Base-by-base conservation (phyloP, 495 filamentous ascomycete genomes). In the Cudoniella acicularis region DNA sequence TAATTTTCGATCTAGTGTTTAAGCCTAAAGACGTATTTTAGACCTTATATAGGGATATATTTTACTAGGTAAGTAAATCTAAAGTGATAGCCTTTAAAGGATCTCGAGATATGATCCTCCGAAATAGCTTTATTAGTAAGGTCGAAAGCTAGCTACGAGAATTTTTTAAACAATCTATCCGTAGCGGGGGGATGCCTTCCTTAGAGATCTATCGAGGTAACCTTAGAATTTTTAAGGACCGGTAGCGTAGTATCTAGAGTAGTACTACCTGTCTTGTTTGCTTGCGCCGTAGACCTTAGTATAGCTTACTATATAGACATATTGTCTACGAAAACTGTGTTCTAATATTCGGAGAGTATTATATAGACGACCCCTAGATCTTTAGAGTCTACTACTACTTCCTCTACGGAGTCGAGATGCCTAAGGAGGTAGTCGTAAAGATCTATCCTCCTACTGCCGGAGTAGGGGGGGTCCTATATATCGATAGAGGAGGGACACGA, bases 321-420 rank as follows among this genome's bases (percentile, higher is more conserved):
- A 21, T 21, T 21, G 24, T 50, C 20, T 67, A 55, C 55, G 53
- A 61, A 55, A 66, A 54, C n/a, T 63, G 49, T 53, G 52, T 63
- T 46, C 10, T 10, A 48, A 23, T 56, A 24, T 61, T 61, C 24
- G 59, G 59, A 20, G 21, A 43, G 1, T 1, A 24, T 8, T 22
- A 21, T 23, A 27, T 1, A 50, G 22, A 57, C 25, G 62, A 69
- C 24, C 42, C 54, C 16, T 63, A 56, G 22, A 57, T 56, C 23
- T 69, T 67, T 54, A 57, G 53, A 54, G 42, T 69, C 45, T 20
- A 62, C 40, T 20, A 47, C 26, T 70, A 51, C 46, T 56, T 65
- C 21, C 43, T 62, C 22, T 68, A 60, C 60, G 50, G 45, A 27
- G 8, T n/a, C n/a, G n/a, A n/a, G n/a, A n/a, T n/a, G n/a, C n/a